Evolutionary conservation across 805 yeast species (phyloP), one percentile per base, ranked within the genome.

Genomic region (Spencermartinsiella europaea): DNA sequence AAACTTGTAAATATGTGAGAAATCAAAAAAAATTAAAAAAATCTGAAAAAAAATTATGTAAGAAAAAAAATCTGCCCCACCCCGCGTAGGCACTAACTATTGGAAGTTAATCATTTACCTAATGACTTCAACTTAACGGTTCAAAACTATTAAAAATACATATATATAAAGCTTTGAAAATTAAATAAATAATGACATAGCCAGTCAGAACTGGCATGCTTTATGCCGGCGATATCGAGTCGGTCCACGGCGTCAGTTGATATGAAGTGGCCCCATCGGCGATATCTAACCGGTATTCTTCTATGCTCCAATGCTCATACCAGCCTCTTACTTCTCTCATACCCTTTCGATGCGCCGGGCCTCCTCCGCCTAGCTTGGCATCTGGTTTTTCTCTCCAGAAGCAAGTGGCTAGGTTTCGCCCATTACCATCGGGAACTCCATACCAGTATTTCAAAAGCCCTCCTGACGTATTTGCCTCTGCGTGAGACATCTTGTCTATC

Each of bases 361-460:
- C 70, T 0, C 64, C 62, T 1, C 72, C 72, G 1, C 72, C 72
- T 2, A 27, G 25, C 41, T 51, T 54, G 1, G 73, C 72, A 34
- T 65, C 63, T 8, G 48, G 48, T 21, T 49, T 55, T 40, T 49
- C 47, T 19, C 55, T 51, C 73, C 73, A 69, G 62, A 69, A 60
- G 47, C 73, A 69, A 2, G 73, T 69, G 2, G 73, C 73, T 37
- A 69, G 53, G 47, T 69, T 69, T 44, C 61, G 57, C 1, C 67
- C 72, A 5, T 49, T 44, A 21, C 57, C 59, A 46, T 68, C 63
- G 1, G 73, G 72, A 4, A 59, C 52, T 0, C 73, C 73, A 49
- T 58, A 68, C 70, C 71, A 68, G 53, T 69, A 68, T 48, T 68
- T 68, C 44, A 68, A 52, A 5, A 68, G 56, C 0, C 72, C 72